Base-by-base conservation (phyloP, 495 filamentous ascomycete genomes). In the Xylaria cubensis region DNA sequence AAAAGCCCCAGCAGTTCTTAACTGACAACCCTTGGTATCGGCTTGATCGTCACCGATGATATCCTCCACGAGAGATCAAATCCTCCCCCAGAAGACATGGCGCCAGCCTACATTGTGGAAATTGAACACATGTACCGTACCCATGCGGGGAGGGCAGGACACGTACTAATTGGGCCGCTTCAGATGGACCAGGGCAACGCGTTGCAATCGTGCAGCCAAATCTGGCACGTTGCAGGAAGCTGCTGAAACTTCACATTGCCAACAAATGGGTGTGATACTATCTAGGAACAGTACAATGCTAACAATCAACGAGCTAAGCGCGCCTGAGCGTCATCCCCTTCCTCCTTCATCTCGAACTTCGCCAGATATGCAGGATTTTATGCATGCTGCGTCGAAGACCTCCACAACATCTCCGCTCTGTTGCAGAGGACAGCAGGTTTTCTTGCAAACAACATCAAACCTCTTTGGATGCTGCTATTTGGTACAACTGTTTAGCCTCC, bases 311-410 rank as follows among this genome's bases (percentile, higher is more conserved):
- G 69, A 55, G 15, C 15, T 29, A 19, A 51, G 64, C 24, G 24
- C 19, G 64, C 6, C 26, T 13, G 21, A 36, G 64, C 48, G 9
- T 51, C 3, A 7, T 67, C n/a, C n/a, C 13, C 13, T 29, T 42
- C 4, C 21, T 39, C n/a, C 29, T 29, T 44, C n/a, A 67, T 24
- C 34, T 21, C 48, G 21, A 44, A 55, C 65, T 29, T 67, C 29
- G 65, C 15, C 6, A 36, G 21, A 19, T 50, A 77, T 78, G 76
- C 73, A 78, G 75, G 70, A 78, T 78, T 78, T 78, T 73, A 75
- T 78, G 76, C 76, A 76, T 78, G 70, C 39, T 72, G 71, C 67
- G 53, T 64, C 62, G 51, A 32, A 48, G 36, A 61, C 69, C 73
- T 72, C 74, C 73, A 76, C 76, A 73, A 71, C 64, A 21, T 67